Conservation (phyloP, 1,139 yeast genomes). For the Blastobotrys petasosporus region DNA sequence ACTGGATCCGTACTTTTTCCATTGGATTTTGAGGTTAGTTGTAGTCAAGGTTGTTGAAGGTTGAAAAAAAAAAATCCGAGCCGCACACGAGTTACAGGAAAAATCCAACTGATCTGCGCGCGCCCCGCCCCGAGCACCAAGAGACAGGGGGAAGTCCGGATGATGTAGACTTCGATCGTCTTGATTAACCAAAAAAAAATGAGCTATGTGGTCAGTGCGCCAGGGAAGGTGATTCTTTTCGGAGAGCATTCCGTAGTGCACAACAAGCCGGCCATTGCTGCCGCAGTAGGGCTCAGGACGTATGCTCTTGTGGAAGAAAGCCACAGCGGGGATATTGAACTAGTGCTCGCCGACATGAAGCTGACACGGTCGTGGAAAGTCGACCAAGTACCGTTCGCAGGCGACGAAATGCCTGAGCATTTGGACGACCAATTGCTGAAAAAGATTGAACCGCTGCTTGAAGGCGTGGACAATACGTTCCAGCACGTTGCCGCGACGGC, state of each 20-base stretch:
- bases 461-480: constrained; percentile 45
- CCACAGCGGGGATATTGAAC: constrained; percentile 39
- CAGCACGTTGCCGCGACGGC: constrained; percentile 83
- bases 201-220: constrained; percentile 43
- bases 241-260: constrained; percentile 98
- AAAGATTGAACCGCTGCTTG: constrained; percentile 33
- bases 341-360: constrained; percentile 80
- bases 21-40: neutral
- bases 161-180: neutral
- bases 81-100: neutral
- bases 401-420: constrained; percentile 41
- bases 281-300: constrained; percentile 77
- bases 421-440: constrained; percentile 56
- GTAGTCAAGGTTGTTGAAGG: neutral
- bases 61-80: constrained; percentile 3
- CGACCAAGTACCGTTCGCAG: constrained; percentile 53
- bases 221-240: constrained; percentile 92
- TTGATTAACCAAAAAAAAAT: neutral
- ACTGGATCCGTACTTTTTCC: constrained; percentile 62
- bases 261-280: constrained; percentile 88
- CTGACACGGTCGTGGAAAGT: constrained; percentile 59
- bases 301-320: constrained; percentile 52
- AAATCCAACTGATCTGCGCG: neutral
- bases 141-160: neutral
- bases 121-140: neutral